Evolutionary conservation across 306 rosid species (phyloP).

Genomic region (Comarum palustre): DNA sequence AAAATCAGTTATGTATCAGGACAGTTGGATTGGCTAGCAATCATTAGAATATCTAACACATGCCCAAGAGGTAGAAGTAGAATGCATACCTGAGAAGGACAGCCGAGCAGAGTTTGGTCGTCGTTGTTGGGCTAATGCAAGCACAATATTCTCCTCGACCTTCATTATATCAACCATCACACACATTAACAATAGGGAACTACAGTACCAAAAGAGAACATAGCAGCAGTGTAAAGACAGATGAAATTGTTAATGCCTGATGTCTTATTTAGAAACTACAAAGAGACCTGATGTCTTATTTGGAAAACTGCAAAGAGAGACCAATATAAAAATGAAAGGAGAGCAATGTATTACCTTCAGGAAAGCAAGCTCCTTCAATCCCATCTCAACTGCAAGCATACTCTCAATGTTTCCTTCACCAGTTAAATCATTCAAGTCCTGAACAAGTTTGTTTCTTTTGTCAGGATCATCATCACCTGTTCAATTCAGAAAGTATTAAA

Average conservation of each 20-base stretch:
- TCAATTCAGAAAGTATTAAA: slow-evolving; percentile 28
- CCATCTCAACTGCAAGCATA: slow-evolving; percentile 98
- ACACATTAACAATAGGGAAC: slow-evolving; percentile 13
- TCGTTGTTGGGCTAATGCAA: slow-evolving; percentile 75
- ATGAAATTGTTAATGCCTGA: not conserved
- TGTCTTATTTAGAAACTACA: not conserved
- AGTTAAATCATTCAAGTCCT: slow-evolving; percentile 75
- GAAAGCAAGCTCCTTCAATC: slow-evolving; percentile 83
- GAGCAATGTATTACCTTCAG: slow-evolving; percentile 57
- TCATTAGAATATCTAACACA: not conserved
- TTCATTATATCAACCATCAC: slow-evolving; percentile 21
- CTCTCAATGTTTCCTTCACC: slow-evolving; percentile 98
- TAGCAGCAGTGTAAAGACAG: slow-evolving; percentile 16
- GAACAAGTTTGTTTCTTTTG: slow-evolving; percentile 63
- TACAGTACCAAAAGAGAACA: slow-evolving; percentile 10
- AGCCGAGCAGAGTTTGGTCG: slow-evolving; percentile 79
- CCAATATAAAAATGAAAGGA: slow-evolving; percentile 11
- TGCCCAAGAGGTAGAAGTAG: slow-evolving; percentile 5
- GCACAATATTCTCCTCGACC: slow-evolving; percentile 92
- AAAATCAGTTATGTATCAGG: slow-evolving; percentile 11
- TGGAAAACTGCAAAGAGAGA: not conserved
- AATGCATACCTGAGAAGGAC: slow-evolving; percentile 54
- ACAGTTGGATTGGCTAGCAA: not conserved
- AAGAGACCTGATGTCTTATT: not conserved
- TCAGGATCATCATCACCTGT: slow-evolving; percentile 69